Conservation (phyloP, 495 filamentous ascomycete species). For the Talaromyces ruber region DNA sequence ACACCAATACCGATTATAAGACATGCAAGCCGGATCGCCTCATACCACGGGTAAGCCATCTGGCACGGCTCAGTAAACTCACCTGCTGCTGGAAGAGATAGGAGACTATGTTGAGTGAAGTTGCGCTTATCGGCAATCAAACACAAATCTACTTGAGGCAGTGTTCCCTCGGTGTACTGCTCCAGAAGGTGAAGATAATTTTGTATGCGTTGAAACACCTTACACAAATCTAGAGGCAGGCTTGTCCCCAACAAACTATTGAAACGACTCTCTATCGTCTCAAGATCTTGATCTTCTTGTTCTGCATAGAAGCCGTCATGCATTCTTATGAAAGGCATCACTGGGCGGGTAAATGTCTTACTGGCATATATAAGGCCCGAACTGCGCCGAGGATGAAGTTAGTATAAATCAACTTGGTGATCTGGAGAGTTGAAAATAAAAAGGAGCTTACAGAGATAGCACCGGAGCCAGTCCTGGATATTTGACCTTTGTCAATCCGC, state of each 20-base stretch:
- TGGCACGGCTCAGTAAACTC: constrained; percentile 13
- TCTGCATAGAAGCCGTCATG: too few relatives aligned
- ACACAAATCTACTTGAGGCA: too few relatives aligned
- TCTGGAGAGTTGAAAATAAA: too few relatives aligned
- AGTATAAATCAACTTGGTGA: too few relatives aligned
- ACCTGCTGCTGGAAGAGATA: constrained; percentile 20
- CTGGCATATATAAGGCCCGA: constrained; percentile 28
- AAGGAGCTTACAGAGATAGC: constrained; percentile 32
- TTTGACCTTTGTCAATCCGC: constrained; percentile 25
- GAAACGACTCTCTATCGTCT: constrained; percentile 14
- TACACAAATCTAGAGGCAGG: too few relatives aligned
- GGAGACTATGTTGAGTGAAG: constrained; percentile 20
- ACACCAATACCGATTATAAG: constrained; percentile 28
- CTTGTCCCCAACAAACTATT: too few relatives aligned
- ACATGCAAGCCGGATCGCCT: constrained; percentile 24
- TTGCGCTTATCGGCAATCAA: constrained; percentile 36
- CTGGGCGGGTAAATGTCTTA: constrained; percentile 17
- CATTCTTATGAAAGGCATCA: constrained; percentile 26
- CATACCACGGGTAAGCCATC: constrained; percentile 20
- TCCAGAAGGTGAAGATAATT: too few relatives aligned
- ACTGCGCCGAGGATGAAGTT: constrained; percentile 13
- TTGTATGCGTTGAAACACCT: too few relatives aligned
- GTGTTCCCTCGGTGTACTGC: too few relatives aligned
- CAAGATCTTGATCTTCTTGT: constrained; percentile 17
- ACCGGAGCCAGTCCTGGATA: constrained; percentile 22